These are phyloP conservation scores for Coemansia sp. DNA, from an alignment of 192 early-diverging fungal species.

Conservation along the genomic window DNA sequence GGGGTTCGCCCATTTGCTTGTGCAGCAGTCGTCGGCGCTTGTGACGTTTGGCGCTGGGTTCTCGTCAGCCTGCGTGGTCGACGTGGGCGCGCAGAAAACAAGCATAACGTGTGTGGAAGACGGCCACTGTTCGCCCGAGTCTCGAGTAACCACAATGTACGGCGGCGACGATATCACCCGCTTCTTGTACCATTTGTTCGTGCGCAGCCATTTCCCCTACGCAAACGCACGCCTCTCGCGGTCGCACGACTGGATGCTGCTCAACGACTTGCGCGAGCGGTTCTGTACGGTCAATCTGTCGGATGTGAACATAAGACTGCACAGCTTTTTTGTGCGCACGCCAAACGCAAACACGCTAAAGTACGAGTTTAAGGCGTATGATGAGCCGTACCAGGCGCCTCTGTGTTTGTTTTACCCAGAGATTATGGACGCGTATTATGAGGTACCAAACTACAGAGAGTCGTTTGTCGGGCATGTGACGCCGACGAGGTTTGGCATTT, in stretches of 20 bases:
- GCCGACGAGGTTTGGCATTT: conserved; percentile 40
- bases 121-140: conserved; percentile 71
- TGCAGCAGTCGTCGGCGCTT: conserved; percentile 79
- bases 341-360: conserved; percentile 65
- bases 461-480: conserved; percentile 24
- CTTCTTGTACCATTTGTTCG: conserved; percentile 65
- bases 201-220: conserved; percentile 73
- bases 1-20: conserved; percentile 69
- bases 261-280: conserved; percentile 79
- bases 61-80: conserved; percentile 81
- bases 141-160: conserved; percentile 63
- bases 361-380: conserved; percentile 82
- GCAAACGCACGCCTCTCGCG: conserved; percentile 58
- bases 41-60: conserved; percentile 87
- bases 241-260: conserved; percentile 69
- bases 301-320: conserved; percentile 79
- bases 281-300: conserved; percentile 82
- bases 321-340: conserved; percentile 76
- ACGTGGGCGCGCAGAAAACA: conserved; percentile 88
- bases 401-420: conserved; percentile 62
- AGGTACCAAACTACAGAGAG: conserved; percentile 31
- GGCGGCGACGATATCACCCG: conserved; percentile 89
- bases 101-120: conserved; percentile 82
- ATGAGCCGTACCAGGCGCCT: conserved; percentile 77
- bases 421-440: conserved; percentile 38